A percentile compares a stretch with the other conserved stretches of the same genome.
Evolutionary conservation across 1,139 yeast genomes (phyloP).

Genomic region (Wickerhamiella pararugosa): DNA sequence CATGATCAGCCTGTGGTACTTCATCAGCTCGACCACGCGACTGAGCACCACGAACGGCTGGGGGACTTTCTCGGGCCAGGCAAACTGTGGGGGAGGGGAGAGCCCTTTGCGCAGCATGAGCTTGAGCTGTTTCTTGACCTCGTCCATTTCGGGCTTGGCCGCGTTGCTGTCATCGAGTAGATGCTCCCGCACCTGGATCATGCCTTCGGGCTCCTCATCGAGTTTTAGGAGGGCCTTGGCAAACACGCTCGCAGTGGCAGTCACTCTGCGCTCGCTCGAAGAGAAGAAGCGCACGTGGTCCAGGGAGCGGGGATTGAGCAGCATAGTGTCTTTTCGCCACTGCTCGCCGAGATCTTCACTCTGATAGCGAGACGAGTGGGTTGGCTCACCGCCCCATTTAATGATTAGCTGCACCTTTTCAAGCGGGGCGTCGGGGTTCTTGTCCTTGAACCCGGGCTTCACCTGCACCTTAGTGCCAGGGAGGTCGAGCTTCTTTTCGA

Average conservation of each 20-base stretch:
- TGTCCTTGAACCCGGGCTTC: conserved; percentile 48
- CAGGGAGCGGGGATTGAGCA: conserved; percentile 71
- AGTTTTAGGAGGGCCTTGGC: conserved; percentile 68
- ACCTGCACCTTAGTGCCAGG: conserved; percentile 96
- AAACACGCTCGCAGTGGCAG: conserved; percentile 82
- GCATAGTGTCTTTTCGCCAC: conserved; percentile 76
- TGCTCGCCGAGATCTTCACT: conserved; percentile 94
- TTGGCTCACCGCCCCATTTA: conserved; percentile 99
- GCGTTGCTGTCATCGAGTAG: conserved; percentile 93
- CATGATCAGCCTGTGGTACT: conserved; percentile 75
- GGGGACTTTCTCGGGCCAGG: conserved; percentile 98
- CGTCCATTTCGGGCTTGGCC: conserved; percentile 95
- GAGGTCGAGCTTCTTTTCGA: conserved; percentile 74
- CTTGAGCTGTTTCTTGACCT: conserved; percentile 89
- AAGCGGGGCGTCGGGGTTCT: conserved; percentile 37
- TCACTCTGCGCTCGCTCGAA: conserved; percentile 87
- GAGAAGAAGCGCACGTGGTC: conserved; percentile 78
- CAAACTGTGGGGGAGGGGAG: conserved; percentile 96
- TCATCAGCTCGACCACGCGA: conserved; percentile 91
- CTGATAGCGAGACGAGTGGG: conserved; percentile 92
- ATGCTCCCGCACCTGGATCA: conserved; percentile 74
- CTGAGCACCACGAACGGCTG: conserved; percentile 89
- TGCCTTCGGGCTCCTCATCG: conserved; percentile 62
- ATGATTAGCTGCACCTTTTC: conserved; percentile 91
- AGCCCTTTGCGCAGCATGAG: conserved; percentile 90